These are phyloP conservation scores for Passiflora organensis DNA, from an alignment of 345 rosid species.

Conservation along the genomic window DNA sequence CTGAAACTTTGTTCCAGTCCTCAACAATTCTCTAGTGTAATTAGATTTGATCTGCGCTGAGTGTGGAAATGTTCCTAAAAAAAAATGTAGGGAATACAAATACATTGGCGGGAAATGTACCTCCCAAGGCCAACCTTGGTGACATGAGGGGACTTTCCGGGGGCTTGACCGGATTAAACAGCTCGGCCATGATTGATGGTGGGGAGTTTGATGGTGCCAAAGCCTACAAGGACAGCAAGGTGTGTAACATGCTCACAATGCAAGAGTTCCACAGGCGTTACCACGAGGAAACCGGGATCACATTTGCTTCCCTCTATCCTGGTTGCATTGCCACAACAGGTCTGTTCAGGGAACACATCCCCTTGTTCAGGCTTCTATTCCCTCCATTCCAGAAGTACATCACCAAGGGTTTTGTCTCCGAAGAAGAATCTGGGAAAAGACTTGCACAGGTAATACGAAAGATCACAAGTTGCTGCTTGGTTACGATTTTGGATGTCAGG, in stretches of 20 bases:
- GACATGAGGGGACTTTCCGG: constrained; percentile 87
- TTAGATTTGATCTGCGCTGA: not conserved
- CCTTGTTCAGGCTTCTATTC: constrained; percentile 77
- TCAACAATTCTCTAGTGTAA: no score
- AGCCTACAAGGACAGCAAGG: constrained; percentile 98
- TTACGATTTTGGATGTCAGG: not conserved
- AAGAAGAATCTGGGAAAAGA: constrained; percentile 88
- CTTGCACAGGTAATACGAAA: constrained; percentile 65
- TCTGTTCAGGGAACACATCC: constrained; percentile 94
- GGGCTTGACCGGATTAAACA: constrained; percentile 68
- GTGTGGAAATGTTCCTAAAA: constrained; percentile 1
- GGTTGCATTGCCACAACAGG: constrained; percentile 99
- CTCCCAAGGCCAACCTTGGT: constrained; percentile 93
- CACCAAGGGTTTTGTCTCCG: constrained; percentile 92
- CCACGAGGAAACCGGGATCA: constrained; percentile 80
- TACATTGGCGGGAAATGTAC: constrained; percentile 97
- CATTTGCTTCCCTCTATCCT: constrained; percentile 91
- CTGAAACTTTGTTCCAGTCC: no score
- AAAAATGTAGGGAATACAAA: constrained; percentile 69
- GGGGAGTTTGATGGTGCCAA: constrained; percentile 93
- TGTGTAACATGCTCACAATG: constrained; percentile 95
- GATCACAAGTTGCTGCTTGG: no score
- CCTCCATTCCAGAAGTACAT: constrained; percentile 98
- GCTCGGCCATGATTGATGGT: constrained; percentile 88
- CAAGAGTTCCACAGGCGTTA: constrained; percentile 91